Conservation (phyloP, 2,329 filamentous ascomycete species). For the Nothomitra cinnamomea region DNA sequence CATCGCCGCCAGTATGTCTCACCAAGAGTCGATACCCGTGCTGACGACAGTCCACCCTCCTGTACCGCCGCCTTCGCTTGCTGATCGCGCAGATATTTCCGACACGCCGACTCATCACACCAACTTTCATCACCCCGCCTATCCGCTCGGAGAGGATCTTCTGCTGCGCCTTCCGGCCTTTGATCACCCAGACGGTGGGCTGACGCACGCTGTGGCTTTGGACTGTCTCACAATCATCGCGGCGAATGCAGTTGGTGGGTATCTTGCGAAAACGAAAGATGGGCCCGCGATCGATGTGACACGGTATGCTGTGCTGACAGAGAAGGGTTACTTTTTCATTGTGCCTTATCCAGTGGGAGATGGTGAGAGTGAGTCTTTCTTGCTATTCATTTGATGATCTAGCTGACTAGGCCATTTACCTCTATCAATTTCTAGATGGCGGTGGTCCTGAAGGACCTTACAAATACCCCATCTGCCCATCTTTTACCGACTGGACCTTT, state of each 20-base stretch:
- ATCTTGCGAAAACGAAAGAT: neutral
- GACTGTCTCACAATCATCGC: neutral
- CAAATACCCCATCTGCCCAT: neutral
- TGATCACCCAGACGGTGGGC: neutral
- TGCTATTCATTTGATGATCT: neutral
- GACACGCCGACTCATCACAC: neutral
- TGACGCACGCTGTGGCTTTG: neutral
- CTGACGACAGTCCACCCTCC: neutral
- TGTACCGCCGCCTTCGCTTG: neutral
- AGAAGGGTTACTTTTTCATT: slow-evolving; percentile 1
- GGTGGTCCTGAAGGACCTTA: neutral
- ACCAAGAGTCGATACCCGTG: too few species aligned
- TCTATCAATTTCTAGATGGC: neutral
- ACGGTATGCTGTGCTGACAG: slow-evolving; percentile 1
- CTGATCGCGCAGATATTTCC: neutral
- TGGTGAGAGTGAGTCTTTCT: neutral
- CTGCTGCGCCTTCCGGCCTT: neutral
- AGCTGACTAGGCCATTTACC: neutral
- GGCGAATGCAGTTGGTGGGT: slow-evolving; percentile 1
- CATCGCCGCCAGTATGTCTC: too few species aligned
- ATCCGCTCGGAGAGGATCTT: neutral
- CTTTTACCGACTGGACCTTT: slow-evolving; percentile 2
- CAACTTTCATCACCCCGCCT: slow-evolving; percentile 1
- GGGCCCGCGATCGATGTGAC: neutral
- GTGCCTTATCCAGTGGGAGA: neutral